Evolutionary conservation across 768 basidiomycete genomes (phyloP).

Genomic region (Lactifluus pinguis): DNA sequence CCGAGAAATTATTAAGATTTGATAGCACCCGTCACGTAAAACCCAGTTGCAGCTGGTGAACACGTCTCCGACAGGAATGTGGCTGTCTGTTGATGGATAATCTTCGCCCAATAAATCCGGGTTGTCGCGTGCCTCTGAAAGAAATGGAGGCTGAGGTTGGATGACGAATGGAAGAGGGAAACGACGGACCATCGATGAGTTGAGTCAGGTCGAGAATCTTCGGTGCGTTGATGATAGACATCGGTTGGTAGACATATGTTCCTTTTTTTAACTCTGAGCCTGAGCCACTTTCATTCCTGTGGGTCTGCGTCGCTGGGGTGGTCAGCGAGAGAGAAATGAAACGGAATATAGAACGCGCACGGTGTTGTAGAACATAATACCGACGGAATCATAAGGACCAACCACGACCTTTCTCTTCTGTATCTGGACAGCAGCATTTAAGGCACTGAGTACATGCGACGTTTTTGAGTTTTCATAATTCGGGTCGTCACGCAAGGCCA

Average conservation of each 20-base stretch:
- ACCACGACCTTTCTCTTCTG: conserved; percentile 85
- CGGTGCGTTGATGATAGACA: conserved; percentile 69
- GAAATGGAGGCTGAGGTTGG: conserved; percentile 2
- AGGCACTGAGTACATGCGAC: conserved; percentile 68
- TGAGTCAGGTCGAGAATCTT: conserved; percentile 73
- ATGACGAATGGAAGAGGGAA: not conserved
- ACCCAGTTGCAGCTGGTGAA: conserved; percentile 88
- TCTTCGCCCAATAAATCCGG: conserved; percentile 42
- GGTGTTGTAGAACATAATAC: conserved; percentile 88
- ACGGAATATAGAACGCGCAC: conserved; percentile 37
- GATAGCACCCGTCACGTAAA: conserved; percentile 71
- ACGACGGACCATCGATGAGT: conserved; percentile 59
- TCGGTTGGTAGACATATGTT: conserved; percentile 65
- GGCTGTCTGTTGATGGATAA: conserved; percentile 56
- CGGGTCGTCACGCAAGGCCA: conserved; percentile 55
- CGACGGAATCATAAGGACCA: conserved; percentile 83
- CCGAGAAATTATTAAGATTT: not conserved
- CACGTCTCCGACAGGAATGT: conserved; percentile 78
- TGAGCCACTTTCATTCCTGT: conserved; percentile 31
- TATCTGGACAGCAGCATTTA: conserved; percentile 79
- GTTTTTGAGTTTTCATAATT: conserved; percentile 57
- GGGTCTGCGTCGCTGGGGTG: conserved; percentile 19
- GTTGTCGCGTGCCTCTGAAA: conserved; percentile 56
- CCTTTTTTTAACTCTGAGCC: conserved; percentile 58
- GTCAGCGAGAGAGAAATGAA: not conserved